Evolutionary conservation across 2,329 filamentous ascomycete species (phyloP), one percentile per base, ranked within the genome.

Genomic region (Mycogone perniciosa): DNA sequence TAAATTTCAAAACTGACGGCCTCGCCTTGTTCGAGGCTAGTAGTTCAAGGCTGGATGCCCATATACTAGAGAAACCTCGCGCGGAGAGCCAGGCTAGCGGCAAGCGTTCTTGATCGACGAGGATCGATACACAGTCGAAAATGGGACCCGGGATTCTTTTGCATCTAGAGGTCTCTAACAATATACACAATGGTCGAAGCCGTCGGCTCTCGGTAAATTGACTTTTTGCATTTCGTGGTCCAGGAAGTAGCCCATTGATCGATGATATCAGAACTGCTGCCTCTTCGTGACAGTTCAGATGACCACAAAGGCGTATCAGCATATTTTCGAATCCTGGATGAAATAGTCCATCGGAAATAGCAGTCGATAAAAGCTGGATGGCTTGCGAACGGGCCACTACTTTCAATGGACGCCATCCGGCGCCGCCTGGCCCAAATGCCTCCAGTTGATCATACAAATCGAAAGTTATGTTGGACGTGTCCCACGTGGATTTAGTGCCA

Each of bases 371-470:
- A 4, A 67, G 48, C 6, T 53, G 56, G 7, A 67, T 56, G 7
- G 60, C 60, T 44, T 71, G 68, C 13, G 62, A 60, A 30, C 65
- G 63, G 29, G 68, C 56, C 11, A 68, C 61, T 31, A 66, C 52
- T 44, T 61, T 64, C 31, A 71, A 49, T 5, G 68, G 64, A 20
- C 59, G 58, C 67, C 67, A 70, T n/a, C 66, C 68, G 9, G 49
- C 44, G 8, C 46, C 56, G 7, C 42, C 35, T 5, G 56, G 51
- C 13, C 67, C 67, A 34, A 68, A 62, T 4, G 53, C 55, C 39
- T 70, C 67, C 3, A 71, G 59, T 43, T 70, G 65, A 6, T 58
- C 59, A 39, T 70, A 70, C 26, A 71, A 56, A 29, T 67, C 64
- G 9, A 57, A 59, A 3, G 61, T 60, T 33, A 57, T 62, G 13